phyloP scores from a whole-genome alignment of 768 basidiomycete genomes.

The Arthromyces matolae region DNA sequence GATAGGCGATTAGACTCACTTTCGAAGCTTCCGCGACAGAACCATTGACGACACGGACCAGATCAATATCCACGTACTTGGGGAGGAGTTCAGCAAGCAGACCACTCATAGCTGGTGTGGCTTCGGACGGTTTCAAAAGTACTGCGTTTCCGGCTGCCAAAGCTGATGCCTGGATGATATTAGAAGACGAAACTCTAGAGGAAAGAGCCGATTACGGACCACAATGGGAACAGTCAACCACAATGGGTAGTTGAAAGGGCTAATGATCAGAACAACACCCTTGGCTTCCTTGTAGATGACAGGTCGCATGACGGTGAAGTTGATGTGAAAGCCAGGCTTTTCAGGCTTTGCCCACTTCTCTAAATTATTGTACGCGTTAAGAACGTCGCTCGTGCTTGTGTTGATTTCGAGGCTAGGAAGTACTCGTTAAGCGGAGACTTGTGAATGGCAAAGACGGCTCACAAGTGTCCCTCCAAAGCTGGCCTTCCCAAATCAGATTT shows the following conservation, averaged over 20 bases:
- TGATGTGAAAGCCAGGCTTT: constrained; percentile 50
- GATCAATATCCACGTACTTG: constrained; percentile 68
- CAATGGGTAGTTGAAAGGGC: constrained; percentile 75
- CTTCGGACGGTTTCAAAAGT: constrained; percentile 75
- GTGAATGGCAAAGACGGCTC: neutral
- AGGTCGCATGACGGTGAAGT: constrained; percentile 58
- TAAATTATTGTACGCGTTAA: constrained; percentile 55
- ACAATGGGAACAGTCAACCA: constrained; percentile 56
- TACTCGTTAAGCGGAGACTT: neutral
- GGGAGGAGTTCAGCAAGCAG: constrained; percentile 66
- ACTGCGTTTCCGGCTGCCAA: constrained; percentile 76
- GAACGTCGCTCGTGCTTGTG: constrained; percentile 47
- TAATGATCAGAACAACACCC: constrained; percentile 66
- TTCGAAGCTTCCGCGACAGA: constrained; percentile 60
- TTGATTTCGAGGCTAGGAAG: constrained; percentile 58
- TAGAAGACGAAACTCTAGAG: neutral
- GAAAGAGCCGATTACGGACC: constrained; percentile 27
- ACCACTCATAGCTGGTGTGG: constrained; percentile 48
- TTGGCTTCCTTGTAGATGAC: constrained; percentile 73
- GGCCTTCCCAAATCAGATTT: constrained; percentile 63
- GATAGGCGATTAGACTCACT: constrained; percentile 20
- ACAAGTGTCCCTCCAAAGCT: constrained; percentile 53
- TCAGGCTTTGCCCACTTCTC: constrained; percentile 74
- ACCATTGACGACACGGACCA: constrained; percentile 69
- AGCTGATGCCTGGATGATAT: constrained; percentile 64